Evolutionary conservation across 2,329 filamentous ascomycete species (phyloP).

Genomic region (Neofusicoccum kwambonambiense): DNA sequence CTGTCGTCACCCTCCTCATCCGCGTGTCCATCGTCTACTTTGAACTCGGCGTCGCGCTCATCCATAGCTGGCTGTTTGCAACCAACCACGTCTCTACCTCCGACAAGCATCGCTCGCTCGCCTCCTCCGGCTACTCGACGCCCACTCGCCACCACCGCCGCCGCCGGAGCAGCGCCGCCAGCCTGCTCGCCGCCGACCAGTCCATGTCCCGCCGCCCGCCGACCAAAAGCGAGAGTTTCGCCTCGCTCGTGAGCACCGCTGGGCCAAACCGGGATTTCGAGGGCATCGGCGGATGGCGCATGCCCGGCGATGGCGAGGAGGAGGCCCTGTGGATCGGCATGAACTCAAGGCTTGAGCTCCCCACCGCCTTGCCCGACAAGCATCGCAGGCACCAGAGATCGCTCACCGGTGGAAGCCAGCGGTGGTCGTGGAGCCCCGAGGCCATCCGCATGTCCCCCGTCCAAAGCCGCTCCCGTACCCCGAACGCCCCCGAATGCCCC

Average conservation of each 20-base stretch:
- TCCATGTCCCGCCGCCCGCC: slow-evolving; percentile 21
- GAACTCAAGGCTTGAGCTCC: slow-evolving; percentile 42
- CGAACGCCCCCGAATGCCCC: slow-evolving; percentile 3
- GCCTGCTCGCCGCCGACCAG: slow-evolving; percentile 16
- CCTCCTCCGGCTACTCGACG: slow-evolving; percentile 17
- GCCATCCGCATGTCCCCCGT: slow-evolving; percentile 38
- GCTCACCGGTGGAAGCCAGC: slow-evolving; percentile 31
- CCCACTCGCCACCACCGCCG: slow-evolving; percentile 13
- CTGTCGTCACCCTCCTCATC: slow-evolving; percentile 38
- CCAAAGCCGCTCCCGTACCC: slow-evolving; percentile 9
- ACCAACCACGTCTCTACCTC: slow-evolving; percentile 21
- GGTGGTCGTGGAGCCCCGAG: slow-evolving; percentile 34
- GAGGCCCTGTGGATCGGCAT: slow-evolving; percentile 46
- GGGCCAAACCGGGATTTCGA: slow-evolving; percentile 42
- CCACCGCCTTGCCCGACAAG: slow-evolving; percentile 27
- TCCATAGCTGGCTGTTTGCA: slow-evolving; percentile 36
- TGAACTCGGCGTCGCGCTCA: slow-evolving; percentile 41
- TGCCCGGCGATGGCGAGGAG: slow-evolving; percentile 39
- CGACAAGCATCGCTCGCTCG: slow-evolving; percentile 22
- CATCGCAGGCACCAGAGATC: slow-evolving; percentile 30
- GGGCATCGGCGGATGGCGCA: slow-evolving; percentile 43
- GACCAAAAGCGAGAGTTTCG: slow-evolving; percentile 35
- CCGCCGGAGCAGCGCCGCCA: slow-evolving; percentile 18
- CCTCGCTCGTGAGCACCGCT: slow-evolving; percentile 33
- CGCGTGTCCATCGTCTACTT: slow-evolving; percentile 43